These are phyloP conservation scores for Smithsoniella earleae DNA, from an alignment of 163 green algal species.

Conservation along the genomic window DNA sequence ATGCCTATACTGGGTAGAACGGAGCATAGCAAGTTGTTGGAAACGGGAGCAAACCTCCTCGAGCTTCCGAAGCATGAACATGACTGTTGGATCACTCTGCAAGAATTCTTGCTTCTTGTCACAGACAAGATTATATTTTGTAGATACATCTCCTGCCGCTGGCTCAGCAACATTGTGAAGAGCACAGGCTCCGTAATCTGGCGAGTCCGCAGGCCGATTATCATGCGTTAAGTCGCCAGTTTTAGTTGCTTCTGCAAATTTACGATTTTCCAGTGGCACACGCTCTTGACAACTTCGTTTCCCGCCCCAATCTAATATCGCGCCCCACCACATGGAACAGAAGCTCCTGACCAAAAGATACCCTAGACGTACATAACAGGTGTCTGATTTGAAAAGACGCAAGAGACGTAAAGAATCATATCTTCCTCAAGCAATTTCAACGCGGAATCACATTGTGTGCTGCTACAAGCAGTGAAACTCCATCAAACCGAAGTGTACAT, in stretches of 20 bases:
- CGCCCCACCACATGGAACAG: no score
- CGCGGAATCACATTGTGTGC: no score
- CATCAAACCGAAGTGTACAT: no score
- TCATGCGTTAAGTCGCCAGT: no score
- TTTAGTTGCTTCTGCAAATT: no score
- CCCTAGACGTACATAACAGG: background rate
- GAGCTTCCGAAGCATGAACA: slow-evolving; percentile 22
- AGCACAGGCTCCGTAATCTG: background rate
- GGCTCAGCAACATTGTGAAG: background rate
- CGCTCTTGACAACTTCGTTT: no score
- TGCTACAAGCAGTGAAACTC: no score
- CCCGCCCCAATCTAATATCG: background rate
- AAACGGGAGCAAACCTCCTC: slow-evolving; percentile 10
- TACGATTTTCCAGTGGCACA: no score
- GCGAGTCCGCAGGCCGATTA: background rate
- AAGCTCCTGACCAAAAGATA: background rate
- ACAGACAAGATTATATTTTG: slow-evolving; percentile 3
- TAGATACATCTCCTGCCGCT: background rate
- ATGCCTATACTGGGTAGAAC: background rate
- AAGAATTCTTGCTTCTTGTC: background rate
- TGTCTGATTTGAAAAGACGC: no score
- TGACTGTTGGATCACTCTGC: slow-evolving; percentile 21
- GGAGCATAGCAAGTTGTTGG: background rate
- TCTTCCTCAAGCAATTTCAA: no score
- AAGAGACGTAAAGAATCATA: no score